Evolutionary conservation across 352 stramenopile genomes (phyloP).

Genomic region (Globisporangium radiosum): DNA sequence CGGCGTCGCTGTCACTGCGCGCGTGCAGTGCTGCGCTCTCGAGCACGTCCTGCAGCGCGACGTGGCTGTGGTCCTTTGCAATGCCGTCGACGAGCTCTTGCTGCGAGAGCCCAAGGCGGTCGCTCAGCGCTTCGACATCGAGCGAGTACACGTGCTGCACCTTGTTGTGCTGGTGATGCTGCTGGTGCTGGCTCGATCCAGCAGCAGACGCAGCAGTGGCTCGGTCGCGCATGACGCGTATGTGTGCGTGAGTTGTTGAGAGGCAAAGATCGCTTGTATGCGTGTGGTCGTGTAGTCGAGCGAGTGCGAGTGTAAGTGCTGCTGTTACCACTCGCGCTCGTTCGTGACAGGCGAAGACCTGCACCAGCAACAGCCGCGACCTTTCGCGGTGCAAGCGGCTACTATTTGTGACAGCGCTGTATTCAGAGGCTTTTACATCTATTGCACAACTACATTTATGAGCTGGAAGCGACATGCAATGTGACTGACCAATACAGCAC

Average conservation of each 20-base stretch:
- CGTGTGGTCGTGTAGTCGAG: neutral
- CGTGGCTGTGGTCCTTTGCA: conserved; percentile 10
- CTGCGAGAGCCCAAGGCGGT: conserved; percentile 19
- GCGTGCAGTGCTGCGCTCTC: neutral
- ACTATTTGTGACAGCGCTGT: too few relatives aligned
- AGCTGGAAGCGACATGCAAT: too few relatives aligned
- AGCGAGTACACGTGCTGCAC: conserved; percentile 21
- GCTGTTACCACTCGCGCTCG: neutral
- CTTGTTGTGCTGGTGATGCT: neutral
- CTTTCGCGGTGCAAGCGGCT: neutral
- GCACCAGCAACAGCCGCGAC: neutral
- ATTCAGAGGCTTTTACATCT: too few relatives aligned
- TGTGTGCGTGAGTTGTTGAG: too few relatives aligned
- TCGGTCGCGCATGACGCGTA: neutral
- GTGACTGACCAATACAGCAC: too few relatives aligned
- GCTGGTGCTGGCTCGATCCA: neutral
- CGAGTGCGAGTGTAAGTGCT: neutral
- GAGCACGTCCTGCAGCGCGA: conserved; percentile 14
- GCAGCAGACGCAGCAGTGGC: neutral
- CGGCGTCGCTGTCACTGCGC: neutral
- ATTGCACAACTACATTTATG: too few relatives aligned
- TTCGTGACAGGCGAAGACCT: too few relatives aligned
- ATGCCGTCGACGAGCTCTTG: conserved; percentile 19
- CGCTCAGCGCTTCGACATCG: conserved; percentile 16
- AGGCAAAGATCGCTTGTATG: too few relatives aligned